Evolutionary conservation across 768 basidiomycete species (phyloP).

Genomic region (Porphyrellus cyaneotinctus): DNA sequence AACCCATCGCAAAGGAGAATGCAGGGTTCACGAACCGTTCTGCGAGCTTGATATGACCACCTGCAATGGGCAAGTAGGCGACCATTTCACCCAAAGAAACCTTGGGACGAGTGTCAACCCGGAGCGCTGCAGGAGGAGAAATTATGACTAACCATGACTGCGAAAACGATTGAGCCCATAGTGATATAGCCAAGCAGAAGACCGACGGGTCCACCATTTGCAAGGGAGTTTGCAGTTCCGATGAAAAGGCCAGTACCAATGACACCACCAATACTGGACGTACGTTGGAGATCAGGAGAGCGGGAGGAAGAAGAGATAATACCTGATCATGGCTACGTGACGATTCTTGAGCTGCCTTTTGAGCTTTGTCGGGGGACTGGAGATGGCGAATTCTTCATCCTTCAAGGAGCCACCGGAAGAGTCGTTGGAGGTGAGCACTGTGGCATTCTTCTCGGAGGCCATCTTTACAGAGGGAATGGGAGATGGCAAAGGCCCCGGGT

Average conservation of each 20-base stretch:
- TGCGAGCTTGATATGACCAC: conserved; percentile 76
- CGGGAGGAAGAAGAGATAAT: not conserved
- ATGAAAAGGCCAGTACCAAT: conserved; percentile 61
- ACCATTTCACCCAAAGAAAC: conserved; percentile 60
- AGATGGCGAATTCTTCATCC: conserved; percentile 19
- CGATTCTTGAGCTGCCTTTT: conserved; percentile 68
- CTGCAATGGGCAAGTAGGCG: conserved; percentile 72
- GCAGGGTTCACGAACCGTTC: conserved; percentile 81
- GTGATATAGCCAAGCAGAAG: conserved; percentile 65
- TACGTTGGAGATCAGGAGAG: not conserved
- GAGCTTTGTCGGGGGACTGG: conserved; percentile 26
- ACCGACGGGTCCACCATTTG: conserved; percentile 66
- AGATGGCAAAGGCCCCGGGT: not conserved
- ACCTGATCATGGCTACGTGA: conserved; percentile 83
- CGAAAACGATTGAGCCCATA: conserved; percentile 66
- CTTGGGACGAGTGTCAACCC: conserved; percentile 28
- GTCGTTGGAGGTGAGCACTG: not conserved
- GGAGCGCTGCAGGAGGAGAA: too few relatives aligned
- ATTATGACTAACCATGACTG: conserved; percentile 55
- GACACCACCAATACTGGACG: conserved; percentile 55
- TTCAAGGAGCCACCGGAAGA: conserved; percentile 15
- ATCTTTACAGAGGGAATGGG: not conserved
- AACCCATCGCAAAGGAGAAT: conserved; percentile 53
- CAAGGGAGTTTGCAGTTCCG: conserved; percentile 51
- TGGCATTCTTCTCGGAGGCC: conserved; percentile 21